These are phyloP conservation scores for Chaetomium tenue DNA, from an alignment of 495 filamentous ascomycete species.

Conservation along the genomic window DNA sequence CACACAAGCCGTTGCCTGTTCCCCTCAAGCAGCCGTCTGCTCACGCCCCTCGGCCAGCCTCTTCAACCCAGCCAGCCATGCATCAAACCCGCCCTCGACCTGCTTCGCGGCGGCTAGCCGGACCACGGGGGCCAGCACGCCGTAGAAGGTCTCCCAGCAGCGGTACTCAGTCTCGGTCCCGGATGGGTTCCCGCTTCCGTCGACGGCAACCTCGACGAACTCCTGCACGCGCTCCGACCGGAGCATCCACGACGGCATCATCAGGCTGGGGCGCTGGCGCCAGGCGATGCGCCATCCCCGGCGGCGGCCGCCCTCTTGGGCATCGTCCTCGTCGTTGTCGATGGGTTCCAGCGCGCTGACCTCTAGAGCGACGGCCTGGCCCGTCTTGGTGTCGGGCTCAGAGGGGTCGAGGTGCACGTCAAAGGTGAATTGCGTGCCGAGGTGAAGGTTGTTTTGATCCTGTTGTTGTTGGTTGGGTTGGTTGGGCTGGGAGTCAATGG, in stretches of 20 bases:
- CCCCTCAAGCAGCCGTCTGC: not conserved
- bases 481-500: conserved; percentile 27
- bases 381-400: conserved; percentile 2
- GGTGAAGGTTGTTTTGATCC: conserved; percentile 18
- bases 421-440: conserved; percentile 37
- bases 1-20: not conserved
- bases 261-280: conserved; percentile 22
- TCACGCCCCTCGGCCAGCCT: conserved; percentile 28
- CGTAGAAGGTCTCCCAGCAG: conserved; percentile 46
- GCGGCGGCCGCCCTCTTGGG: not conserved
- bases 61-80: conserved; percentile 38
- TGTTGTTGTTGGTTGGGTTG: not conserved
- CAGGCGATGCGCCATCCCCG: conserved; percentile 39
- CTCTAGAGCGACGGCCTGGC: conserved; percentile 23
- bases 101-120: conserved; percentile 21
- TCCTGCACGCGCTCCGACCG: conserved; percentile 43
- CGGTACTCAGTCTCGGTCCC: conserved; percentile 27
- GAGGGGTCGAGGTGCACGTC: conserved; percentile 33
- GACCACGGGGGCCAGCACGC: conserved; percentile 33
- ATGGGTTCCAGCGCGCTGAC: conserved; percentile 37
- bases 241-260: conserved; percentile 32
- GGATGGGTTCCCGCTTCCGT: conserved; percentile 9
- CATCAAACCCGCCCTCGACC: conserved; percentile 34
- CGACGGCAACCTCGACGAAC: conserved; percentile 29
- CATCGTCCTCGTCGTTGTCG: conserved; percentile 15